phyloP scores from a whole-genome alignment of 768 basidiomycete genomes.

The Amanita pseudoporphyria region DNA sequence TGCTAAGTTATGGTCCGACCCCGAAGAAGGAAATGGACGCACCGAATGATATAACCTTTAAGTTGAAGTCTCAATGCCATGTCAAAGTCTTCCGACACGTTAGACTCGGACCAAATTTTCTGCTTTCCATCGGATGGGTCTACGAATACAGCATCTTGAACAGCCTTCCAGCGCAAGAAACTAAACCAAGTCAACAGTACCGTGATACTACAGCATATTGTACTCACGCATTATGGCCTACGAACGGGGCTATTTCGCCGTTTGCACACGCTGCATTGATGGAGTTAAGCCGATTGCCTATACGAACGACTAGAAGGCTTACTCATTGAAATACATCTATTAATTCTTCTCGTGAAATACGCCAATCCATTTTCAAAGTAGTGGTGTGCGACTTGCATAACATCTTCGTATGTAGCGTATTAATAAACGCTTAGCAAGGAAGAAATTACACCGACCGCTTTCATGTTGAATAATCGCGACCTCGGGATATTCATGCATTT shows the following conservation, averaged over 20 bases:
- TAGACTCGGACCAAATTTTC: constrained; percentile 72
- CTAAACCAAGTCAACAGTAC: constrained; percentile 11
- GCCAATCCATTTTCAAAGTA: constrained; percentile 89
- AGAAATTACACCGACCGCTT: constrained; percentile 33
- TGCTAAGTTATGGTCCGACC: not conserved
- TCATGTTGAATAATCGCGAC: constrained; percentile 86
- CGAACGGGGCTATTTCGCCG: constrained; percentile 75
- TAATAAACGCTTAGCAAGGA: not conserved
- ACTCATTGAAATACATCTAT: constrained; percentile 67
- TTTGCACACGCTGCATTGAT: constrained; percentile 53
- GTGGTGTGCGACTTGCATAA: constrained; percentile 78
- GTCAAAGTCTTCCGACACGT: constrained; percentile 79
- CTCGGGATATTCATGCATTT: constrained; percentile 64
- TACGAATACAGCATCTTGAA: constrained; percentile 74
- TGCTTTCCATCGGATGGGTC: constrained; percentile 54
- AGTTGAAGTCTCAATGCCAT: constrained; percentile 59
- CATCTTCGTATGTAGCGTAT: constrained; percentile 30
- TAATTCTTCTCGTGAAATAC: constrained; percentile 76
- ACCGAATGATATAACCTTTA: constrained; percentile 62
- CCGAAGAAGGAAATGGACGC: constrained; percentile 7
- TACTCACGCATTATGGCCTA: constrained; percentile 66
- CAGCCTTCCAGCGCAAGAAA: constrained; percentile 77
- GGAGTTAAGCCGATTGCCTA: constrained; percentile 14
- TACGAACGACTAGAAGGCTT: constrained; percentile 21
- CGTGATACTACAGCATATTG: not conserved